Base-by-base conservation (phyloP, 495 filamentous ascomycete species). In the Annulohypoxylon maeteangense region DNA sequence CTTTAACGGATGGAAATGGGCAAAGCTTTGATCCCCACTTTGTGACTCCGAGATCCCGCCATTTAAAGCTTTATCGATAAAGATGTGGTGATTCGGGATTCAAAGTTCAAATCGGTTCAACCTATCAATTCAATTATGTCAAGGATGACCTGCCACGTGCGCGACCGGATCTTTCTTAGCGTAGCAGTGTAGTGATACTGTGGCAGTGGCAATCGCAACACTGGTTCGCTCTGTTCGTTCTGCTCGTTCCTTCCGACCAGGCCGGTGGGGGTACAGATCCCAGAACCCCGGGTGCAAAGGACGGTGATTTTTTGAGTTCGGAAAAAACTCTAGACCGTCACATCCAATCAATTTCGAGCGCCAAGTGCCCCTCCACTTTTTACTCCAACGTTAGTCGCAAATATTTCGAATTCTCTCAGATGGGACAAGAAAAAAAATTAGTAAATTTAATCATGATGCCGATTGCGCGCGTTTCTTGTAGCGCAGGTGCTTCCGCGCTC, bases 351-450 rank as follows among this genome's bases (percentile, higher is more conserved):
- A 34, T 1, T 20, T 3, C 47, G 18, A 20, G 36, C 55, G 38
- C 11, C 48, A 60, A n/a, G 3, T 29, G 32, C 5, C 32, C 47
- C 48, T 58, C 70, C 70, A 72, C 70, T 72, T 65, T 68, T 72
- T 59, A 38, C 60, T 68, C 64, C 59, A 68, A 64, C 48, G 22
- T 68, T 65, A 38, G 70, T 60, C 64, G 70, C 59, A 68, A 72
- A 68, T 47, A 32, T 68, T 68, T 68, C 25, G 22, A 53, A 38
- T 25, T 64, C 54, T 59, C 38, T 36, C 27, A 44, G 50, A 55
- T 23, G 59, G 54, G 36, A 65, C 57, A 64, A 18, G 42, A 68
- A 67, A 67, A 72, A 72, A 72, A 72, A 53, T 48, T 34, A 55
- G 50, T 27, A 65, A 50, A 61, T 68, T 57, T 58, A 62, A 61